Evolutionary conservation across 352 stramenopile species (phyloP), one percentile per base, ranked within the genome.

Genomic region (Phytopythium boreale): DNA sequence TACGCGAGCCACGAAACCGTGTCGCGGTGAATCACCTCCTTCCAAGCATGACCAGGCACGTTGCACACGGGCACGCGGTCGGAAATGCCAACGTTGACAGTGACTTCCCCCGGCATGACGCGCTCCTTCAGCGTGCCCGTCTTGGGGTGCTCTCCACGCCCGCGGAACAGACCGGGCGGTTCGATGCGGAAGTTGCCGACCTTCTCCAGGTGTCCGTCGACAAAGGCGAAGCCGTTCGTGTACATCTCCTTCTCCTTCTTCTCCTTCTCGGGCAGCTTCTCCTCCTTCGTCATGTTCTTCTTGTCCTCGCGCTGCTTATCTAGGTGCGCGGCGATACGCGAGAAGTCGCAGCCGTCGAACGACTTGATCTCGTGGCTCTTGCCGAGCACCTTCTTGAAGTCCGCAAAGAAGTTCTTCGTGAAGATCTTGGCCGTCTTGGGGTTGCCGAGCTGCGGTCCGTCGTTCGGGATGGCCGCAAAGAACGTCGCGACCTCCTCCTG

Each of bases 401-500:
- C 97, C 2, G 80, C 77, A 65, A 99, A 99, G 72, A 99, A 99
- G 74, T 99, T 99, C 62, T 98, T 98, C 70, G 98, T 98, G 74
- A 99, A 99, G 24, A 99, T 99, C 72, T 96, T 91, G 63, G 89
- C 93, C 4, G 95, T 99, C 70, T 98, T 98, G 8, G 89, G 82
- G 67, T 98, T 98, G 27, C 96, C 93, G 8, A 99, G 82, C 71
- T 99, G 98, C 66, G 98, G 98, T 0, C 97, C 97, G 66, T 99
- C 97, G 14, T 97, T 87, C 58, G 98, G 96, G 69, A 98, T 98
- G 29, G 88, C 85, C 2, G 96, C 96, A 70, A 98, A 98, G 62
- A 98, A 98, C 37, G 90, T 98, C 31, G 95, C 96, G 36, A 98
- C 65, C 71, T 99, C 96, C 72, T 99, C 96, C 63, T 99, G 93